Evolutionary conservation across 2,329 filamentous ascomycete genomes (phyloP), one percentile per base, ranked within the genome.

Genomic region (Fusarium sp.): DNA sequence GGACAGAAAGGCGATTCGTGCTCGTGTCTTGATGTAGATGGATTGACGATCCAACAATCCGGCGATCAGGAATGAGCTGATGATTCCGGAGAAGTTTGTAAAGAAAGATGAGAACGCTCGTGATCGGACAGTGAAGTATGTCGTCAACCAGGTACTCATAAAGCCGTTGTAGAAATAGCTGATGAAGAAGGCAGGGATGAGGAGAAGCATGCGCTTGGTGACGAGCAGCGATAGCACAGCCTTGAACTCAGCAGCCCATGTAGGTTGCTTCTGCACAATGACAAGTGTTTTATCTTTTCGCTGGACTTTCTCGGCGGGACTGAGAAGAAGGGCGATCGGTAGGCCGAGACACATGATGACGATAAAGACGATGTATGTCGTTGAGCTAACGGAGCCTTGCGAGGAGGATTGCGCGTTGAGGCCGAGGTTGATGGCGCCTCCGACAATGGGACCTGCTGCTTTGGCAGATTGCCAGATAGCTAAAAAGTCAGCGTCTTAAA

Each of bases 381-480:
- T 57, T 13, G 54, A 57, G 32, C 62, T 67, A 16, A 71, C 64
- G 3, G 57, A 61, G 32, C 69, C 69, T 10, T 52, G n/a, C 2
- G 53, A 41, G 0, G 54, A 58, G 1, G 54, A 47, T 27, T 70
- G 56, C 7, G 67, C 67, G 70, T 92, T 91, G n/a, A 92, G 78
- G 0, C 88, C 88, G 3, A 92, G 78, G 54, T 90, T 91, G 73
- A 92, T 88, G 3, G 89, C 88, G 7, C 90, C 90, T 10, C 90
- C 90, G 9, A 71, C 63, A 0, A 92, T 78, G 15, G 64, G 69
- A 6, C 68, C 68, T 0, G 59, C 67, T 90, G 88, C 74, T 89
- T 89, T 1, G 87, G 89, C 12, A 82, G 81, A 83, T 38, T 91
- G 81, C 90, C 90, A 92, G 70, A 89, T 87, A 0, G 88, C 90